Base-by-base conservation (phyloP, 345 rosid genomes). In the Arabis hirsuta region DNA sequence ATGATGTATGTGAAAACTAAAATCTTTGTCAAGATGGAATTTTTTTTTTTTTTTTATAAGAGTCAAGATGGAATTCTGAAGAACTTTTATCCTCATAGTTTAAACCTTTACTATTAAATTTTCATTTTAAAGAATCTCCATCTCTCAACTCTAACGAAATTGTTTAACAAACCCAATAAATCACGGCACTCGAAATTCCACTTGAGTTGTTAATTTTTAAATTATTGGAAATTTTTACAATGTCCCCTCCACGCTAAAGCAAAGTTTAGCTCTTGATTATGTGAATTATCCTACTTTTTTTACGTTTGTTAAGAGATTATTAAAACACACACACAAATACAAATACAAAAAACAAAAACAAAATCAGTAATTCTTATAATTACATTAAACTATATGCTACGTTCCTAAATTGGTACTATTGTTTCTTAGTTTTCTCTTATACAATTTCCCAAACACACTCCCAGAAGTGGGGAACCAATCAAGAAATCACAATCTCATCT, bases 91-190 rank as follows among this genome's bases (percentile, higher is more conserved):
- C 26, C 52, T 31, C 59, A 26, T 19, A 38, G 46, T 34, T 34
- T 34, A 20, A 14, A 38, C 26, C 14, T 31, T 20, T 56, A n/a
- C n/a, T n/a, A 13, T 5, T 27, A 12, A 4, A 29, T 24, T 41
- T n/a, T n/a, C n/a, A 6, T 34, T 34, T 34, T 34, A 6, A 6
- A 42, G 14, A 60, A 59, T 67, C 69, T 74, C 57, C 69, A 44
- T 34, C 9, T 67, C 62, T 67, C 56, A 42, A 65, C 34, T 60
- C 7, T 44, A 39, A 41, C 3, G 26, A 74, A 19, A 45, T 67
- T 74, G 63, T 67, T 67, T 74, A 74, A 59, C 10, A 53, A 60
- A 53, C 60, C 69, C 73, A 67, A 60, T 53, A 55, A 67, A 67
- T 67, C 43, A 31, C 63, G 68, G 24, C 52, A 67, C 62, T 67